Percentiles rank a stretch among this genome's conserved stretches.
These are phyloP conservation scores for Pseudogymnoascus sp. DNA, from an alignment of 2,329 filamentous ascomycete species.

Conservation along the genomic window DNA sequence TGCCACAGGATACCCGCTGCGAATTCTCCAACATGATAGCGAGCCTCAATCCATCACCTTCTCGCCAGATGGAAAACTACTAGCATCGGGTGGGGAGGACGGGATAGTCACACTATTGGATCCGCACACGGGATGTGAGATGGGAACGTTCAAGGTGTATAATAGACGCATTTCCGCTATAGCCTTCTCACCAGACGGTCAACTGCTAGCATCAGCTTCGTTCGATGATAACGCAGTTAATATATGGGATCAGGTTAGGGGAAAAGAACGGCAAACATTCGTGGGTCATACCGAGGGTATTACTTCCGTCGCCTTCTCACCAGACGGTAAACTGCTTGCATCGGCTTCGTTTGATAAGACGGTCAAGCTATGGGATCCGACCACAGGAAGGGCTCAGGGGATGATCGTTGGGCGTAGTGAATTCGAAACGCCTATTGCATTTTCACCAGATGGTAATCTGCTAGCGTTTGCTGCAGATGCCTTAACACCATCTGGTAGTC, in stretches of 20 bases:
- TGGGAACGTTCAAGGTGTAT: constrained; percentile 8
- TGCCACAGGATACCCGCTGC: neutral
- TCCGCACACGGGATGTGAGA: neutral
- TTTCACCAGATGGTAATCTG: constrained; percentile 1
- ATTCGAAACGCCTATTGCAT: neutral
- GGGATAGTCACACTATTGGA: constrained; percentile 8
- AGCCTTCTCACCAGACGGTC: constrained; percentile 10
- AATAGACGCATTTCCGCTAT: neutral
- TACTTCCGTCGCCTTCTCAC: constrained; percentile 9
- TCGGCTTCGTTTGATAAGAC: neutral
- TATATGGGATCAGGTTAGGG: constrained; percentile 5
- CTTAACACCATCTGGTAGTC: no score
- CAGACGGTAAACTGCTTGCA: neutral
- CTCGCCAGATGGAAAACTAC: constrained; percentile 8
- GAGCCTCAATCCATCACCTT: constrained; percentile 9
- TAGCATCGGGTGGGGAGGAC: constrained; percentile 7
- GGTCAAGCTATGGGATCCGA: constrained; percentile 12
- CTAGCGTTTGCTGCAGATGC: neutral
- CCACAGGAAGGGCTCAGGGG: neutral
- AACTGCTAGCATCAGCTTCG: neutral
- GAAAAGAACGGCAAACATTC: neutral
- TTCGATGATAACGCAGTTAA: constrained; percentile 3
- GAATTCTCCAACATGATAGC: neutral
- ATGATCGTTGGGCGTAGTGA: neutral
- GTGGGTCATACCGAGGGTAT: neutral